Conservation (phyloP, 192 early-diverging fungal genomes). For the Diversispora eburnea region DNA sequence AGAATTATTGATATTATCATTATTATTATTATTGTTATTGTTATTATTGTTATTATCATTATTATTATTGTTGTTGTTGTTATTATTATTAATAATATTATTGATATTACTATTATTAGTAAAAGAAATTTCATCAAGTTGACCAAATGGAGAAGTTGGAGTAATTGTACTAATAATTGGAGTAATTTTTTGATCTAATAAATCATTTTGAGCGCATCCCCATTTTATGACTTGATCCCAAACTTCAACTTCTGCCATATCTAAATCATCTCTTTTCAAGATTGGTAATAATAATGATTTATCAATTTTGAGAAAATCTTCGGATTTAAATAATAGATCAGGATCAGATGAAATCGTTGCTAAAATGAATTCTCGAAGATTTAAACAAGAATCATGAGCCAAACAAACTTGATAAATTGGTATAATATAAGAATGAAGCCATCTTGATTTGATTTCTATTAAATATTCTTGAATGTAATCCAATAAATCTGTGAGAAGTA, state of each 20-base stretch:
- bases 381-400: constrained; percentile 3
- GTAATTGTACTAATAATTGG: too few species aligned
- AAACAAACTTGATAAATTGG: background rate
- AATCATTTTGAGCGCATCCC: constrained; percentile 16
- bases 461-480: constrained; percentile 25
- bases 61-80: too few species aligned
- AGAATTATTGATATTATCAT: too few species aligned
- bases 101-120: too few species aligned
- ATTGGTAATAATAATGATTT: constrained; percentile 8
- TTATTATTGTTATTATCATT: too few species aligned
- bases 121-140: too few species aligned
- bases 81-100: too few species aligned
- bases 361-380: constrained; percentile 5
- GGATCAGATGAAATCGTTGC: constrained; percentile 18
- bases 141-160: too few species aligned
- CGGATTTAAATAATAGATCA: constrained; percentile 18
- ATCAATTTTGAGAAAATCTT: constrained; percentile 7
- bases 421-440: constrained; percentile 2
- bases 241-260: constrained; percentile 20
- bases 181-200: background rate
- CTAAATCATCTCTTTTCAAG: constrained; percentile 22
- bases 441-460: background rate
- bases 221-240: constrained; percentile 26
- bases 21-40: too few species aligned
- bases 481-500: constrained; percentile 17